Conservation (phyloP, 306 rosid species). For the Senna tora region DNA sequence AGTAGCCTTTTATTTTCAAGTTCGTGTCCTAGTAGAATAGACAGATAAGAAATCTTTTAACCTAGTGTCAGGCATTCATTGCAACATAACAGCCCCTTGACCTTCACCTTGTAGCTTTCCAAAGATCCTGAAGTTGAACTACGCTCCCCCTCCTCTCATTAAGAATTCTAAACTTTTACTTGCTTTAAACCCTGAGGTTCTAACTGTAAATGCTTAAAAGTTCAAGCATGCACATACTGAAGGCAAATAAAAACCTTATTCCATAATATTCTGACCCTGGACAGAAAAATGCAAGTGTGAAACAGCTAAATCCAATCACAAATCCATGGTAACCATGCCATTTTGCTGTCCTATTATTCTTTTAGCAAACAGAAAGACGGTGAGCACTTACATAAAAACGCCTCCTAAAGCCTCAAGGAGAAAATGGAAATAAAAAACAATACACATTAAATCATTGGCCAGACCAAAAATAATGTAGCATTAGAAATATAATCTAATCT, state of each 20-base stretch:
- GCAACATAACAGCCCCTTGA: neutral
- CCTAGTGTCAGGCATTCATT: neutral
- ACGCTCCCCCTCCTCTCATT: neutral
- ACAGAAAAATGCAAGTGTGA: neutral
- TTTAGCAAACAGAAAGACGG: neutral
- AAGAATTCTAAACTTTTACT: neutral
- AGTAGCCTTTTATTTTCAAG: neutral
- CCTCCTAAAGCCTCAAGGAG: neutral
- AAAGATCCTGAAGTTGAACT: neutral
- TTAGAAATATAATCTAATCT: slow-evolving; percentile 18
- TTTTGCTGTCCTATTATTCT: neutral
- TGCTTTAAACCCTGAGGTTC: neutral
- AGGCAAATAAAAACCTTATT: neutral
- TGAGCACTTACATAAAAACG: no score
- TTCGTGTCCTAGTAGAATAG: neutral
- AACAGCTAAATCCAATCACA: neutral
- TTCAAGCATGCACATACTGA: neutral
- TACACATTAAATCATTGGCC: neutral
- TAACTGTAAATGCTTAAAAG: neutral
- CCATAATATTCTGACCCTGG: neutral
- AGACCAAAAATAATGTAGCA: neutral
- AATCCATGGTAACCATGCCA: neutral
- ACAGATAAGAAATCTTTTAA: neutral
- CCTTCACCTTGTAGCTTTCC: neutral
- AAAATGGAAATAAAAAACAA: no score